Conservation (phyloP, 1,284 basidiomycete species). For the Leccinum griseonigrum region DNA sequence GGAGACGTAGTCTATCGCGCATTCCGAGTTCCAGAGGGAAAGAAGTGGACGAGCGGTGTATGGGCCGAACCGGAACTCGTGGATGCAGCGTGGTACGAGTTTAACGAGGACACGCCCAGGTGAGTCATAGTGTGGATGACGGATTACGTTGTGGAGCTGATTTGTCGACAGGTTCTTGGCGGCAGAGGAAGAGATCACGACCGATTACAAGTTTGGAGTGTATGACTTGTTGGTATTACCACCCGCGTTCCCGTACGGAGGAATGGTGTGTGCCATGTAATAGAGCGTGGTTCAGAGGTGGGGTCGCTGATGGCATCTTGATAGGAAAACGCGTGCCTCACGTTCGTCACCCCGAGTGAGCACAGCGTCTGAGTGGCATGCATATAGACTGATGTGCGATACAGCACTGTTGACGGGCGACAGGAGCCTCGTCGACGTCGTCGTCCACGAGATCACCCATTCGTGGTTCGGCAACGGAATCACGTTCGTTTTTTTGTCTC, state of each 20-base stretch:
- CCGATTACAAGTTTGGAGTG: conserved; percentile 82
- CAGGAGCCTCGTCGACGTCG: conserved; percentile 82
- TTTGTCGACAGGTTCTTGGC: conserved; percentile 59
- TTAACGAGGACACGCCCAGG: conserved; percentile 80
- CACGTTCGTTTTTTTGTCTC: conserved; percentile 50
- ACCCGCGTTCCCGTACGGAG: not conserved
- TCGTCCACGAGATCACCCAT: conserved; percentile 77
- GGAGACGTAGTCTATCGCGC: conserved; percentile 79
- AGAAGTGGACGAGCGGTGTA: conserved; percentile 77
- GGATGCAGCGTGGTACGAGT: conserved; percentile 84
- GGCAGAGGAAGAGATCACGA: conserved; percentile 63
- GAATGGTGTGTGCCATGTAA: not conserved
- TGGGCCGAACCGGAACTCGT: conserved; percentile 89
- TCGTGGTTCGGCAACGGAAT: conserved; percentile 89
- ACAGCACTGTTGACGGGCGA: conserved; percentile 82
- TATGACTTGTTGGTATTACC: conserved; percentile 87
- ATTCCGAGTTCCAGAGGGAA: conserved; percentile 60
- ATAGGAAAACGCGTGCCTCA: conserved; percentile 80
- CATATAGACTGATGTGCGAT: conserved; percentile 4
- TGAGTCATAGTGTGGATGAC: conserved; percentile 26
- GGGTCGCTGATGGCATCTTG: conserved; percentile 7
- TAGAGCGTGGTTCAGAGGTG: too few relatives aligned
- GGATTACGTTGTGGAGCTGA: not conserved
- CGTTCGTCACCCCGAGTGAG: conserved; percentile 85
- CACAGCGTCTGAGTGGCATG: not conserved